These are phyloP conservation scores for Sequoia sempervirens DNA, from an alignment of 75 land plant species.

Conservation along the genomic window DNA sequence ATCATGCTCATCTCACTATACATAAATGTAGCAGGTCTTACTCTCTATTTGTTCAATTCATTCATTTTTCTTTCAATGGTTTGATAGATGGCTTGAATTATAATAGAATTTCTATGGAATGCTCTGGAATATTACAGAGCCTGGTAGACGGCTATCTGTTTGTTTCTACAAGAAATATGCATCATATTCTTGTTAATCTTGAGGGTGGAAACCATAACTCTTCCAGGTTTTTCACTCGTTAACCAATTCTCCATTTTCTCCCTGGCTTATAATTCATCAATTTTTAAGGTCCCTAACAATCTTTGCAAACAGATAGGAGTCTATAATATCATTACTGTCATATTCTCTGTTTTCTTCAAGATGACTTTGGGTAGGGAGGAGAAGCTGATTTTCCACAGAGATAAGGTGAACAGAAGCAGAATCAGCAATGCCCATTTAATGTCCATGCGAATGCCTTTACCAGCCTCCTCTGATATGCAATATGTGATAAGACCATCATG, in stretches of 20 bases:
- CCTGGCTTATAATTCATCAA: not conserved
- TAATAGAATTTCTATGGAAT: not conserved
- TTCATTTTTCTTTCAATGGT: not conserved
- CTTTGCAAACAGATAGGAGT: not conserved
- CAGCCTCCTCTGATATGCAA: not conserved
- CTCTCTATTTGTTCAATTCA: not conserved
- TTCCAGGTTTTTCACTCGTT: no score
- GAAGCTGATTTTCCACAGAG: not conserved
- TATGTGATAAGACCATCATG: not conserved
- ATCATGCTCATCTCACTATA: no score
- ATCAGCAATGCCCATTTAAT: not conserved
- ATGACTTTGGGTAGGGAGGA: not conserved
- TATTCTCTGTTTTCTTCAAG: not conserved
- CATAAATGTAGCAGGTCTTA: not conserved
- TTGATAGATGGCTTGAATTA: not conserved
- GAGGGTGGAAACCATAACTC: constrained; percentile 36
- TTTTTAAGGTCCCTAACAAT: not conserved
- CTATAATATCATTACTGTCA: not conserved
- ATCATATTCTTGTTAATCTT: constrained; percentile 33
- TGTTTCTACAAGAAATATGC: not conserved
- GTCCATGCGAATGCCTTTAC: not conserved
- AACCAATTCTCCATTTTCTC: not conserved
- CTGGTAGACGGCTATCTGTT: not conserved
- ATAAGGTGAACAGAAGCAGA: not conserved
- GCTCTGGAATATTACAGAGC: not conserved